phyloP scores from a whole-genome alignment of 768 basidiomycete genomes.

The Tephrocybe sp. region DNA sequence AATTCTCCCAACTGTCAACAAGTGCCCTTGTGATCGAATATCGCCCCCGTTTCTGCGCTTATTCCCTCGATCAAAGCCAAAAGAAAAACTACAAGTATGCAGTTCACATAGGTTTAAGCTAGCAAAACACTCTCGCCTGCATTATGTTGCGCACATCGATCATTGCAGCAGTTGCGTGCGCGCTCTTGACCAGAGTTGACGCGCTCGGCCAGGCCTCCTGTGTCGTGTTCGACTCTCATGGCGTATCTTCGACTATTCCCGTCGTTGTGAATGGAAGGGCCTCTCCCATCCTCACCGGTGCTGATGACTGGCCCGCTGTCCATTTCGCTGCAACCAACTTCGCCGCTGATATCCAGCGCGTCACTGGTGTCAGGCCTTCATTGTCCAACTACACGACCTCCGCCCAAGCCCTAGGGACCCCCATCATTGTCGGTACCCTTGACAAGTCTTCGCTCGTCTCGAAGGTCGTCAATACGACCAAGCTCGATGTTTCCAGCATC shows the following conservation, averaged over 20 bases:
- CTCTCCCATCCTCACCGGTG: constrained; percentile 47
- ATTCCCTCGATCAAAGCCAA: too few relatives aligned
- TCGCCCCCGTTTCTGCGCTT: too few relatives aligned
- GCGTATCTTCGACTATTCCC: constrained; percentile 37
- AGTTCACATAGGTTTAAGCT: too few relatives aligned
- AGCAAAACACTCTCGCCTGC: too few relatives aligned
- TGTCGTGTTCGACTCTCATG: constrained; percentile 35
- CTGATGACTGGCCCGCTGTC: constrained; percentile 64
- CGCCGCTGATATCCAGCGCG: constrained; percentile 56
- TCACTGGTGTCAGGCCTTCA: constrained; percentile 52
- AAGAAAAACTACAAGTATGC: too few relatives aligned
- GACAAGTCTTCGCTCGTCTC: constrained; percentile 56
- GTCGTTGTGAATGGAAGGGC: constrained; percentile 45
- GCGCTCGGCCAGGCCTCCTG: constrained; percentile 52
- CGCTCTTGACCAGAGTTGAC: constrained; percentile 20
- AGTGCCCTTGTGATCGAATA: too few relatives aligned
- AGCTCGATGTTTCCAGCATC: constrained; percentile 55
- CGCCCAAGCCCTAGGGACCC: constrained; percentile 21
- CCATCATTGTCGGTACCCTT: constrained; percentile 67
- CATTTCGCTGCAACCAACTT: constrained; percentile 62
- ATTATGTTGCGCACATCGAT: constrained; percentile 16
- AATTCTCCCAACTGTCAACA: too few relatives aligned
- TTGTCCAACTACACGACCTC: constrained; percentile 45
- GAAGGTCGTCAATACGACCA: constrained; percentile 48
- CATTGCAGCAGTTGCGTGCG: constrained; percentile 7